Conservation (phyloP, 768 basidiomycete genomes). For the Suillus placidus region DNA sequence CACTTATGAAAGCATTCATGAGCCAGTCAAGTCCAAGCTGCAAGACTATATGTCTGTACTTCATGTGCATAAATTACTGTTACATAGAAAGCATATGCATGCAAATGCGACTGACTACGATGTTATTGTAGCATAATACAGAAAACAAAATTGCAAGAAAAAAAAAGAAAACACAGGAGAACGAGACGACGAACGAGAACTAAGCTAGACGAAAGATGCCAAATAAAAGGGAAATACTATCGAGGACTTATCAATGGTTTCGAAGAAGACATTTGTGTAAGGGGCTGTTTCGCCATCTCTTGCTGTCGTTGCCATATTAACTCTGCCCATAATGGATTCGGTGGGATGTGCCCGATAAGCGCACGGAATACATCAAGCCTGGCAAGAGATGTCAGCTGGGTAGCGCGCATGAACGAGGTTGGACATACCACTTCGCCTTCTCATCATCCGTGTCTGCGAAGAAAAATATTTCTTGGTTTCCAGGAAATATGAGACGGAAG, state of each 20-base stretch:
- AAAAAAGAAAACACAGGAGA: neutral
- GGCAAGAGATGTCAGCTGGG: constrained; percentile 13
- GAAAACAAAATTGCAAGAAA: constrained; percentile 5
- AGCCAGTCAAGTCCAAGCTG: neutral
- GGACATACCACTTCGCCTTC: constrained; percentile 79
- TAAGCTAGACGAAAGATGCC: neutral
- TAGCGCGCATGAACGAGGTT: neutral
- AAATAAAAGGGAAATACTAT: constrained; percentile 5
- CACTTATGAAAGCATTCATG: neutral
- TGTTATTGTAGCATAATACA: constrained; percentile 2
- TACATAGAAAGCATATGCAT: constrained; percentile 6
- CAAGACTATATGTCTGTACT: constrained; percentile 2
- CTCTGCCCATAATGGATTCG: constrained; percentile 93
- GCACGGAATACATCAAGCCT: constrained; percentile 88
- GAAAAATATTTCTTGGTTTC: constrained; percentile 81
- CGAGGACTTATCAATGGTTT: neutral
- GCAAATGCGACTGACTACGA: constrained; percentile 6
- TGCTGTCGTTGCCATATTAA: constrained; percentile 82
- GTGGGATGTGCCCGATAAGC: constrained; percentile 86
- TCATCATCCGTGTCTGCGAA: constrained; percentile 90
- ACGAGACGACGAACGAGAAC: neutral
- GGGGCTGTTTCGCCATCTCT: constrained; percentile 35
- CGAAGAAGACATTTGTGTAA: neutral
- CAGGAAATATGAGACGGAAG: constrained; percentile 81
- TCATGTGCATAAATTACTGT: constrained; percentile 6